A percentile compares a stretch with the other conserved stretches of the same genome.
Conservation (phyloP, 371 early-diverging fungal species). For the Mucor lusitanicus region DNA sequence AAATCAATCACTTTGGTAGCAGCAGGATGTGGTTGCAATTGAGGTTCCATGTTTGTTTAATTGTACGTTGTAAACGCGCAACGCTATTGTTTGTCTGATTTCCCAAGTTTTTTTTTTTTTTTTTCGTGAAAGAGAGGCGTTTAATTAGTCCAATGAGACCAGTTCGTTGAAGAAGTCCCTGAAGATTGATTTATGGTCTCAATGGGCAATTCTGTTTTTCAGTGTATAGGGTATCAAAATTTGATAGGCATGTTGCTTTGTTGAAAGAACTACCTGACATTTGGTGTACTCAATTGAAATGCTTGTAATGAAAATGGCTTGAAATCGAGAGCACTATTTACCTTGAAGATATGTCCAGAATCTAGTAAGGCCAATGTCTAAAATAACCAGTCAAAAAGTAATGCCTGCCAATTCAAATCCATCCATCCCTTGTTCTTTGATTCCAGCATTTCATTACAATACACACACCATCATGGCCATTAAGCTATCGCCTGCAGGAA, state of each 20-base stretch:
- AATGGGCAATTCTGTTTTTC: background rate
- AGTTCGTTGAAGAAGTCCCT: background rate
- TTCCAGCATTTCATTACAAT: background rate
- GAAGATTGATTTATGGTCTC: background rate
- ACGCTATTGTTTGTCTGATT: background rate
- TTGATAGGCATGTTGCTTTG: no score
- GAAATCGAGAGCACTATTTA: no score
- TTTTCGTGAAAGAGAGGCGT: background rate
- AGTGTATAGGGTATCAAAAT: no score
- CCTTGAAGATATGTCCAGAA: background rate
- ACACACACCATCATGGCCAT: conserved; percentile 15
- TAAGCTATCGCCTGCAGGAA: conserved; percentile 37
- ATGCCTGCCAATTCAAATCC: no score
- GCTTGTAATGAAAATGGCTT: no score
- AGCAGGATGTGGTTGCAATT: conserved; percentile 25
- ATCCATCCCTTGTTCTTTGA: background rate
- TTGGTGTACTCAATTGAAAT: no score
- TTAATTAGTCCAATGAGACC: background rate
- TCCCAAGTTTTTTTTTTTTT: background rate
- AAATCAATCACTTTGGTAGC: conserved; percentile 21
- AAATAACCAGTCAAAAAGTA: background rate
- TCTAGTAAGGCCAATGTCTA: background rate
- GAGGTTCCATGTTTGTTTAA: conserved; percentile 12
- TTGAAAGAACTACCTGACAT: no score
- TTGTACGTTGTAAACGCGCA: background rate